Percentiles rank a stretch among this genome's conserved stretches.
Evolutionary conservation across 1,284 basidiomycete species (phyloP).

Genomic region (Afroboletus lepidellus): DNA sequence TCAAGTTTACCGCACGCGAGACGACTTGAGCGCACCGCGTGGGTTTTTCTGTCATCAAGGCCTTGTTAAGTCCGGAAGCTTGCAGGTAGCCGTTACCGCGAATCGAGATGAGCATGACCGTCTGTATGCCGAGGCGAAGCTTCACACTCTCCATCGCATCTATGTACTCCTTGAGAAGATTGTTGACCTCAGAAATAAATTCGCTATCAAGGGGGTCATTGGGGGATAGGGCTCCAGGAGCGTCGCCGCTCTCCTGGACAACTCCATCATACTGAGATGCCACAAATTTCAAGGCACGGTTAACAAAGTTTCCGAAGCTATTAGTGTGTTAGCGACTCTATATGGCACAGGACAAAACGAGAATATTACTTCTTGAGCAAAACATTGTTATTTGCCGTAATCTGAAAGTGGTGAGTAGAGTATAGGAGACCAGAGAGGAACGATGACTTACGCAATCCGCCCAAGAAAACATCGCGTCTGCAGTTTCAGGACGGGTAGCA

Average conservation of each 20-base stretch:
- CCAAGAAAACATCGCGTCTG: conserved; percentile 98
- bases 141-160: conserved; percentile 92
- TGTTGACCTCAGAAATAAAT: conserved; percentile 83
- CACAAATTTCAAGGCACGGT: conserved; percentile 91
- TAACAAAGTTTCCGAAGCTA: conserved; percentile 97
- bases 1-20: conserved; percentile 88
- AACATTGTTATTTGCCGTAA: conserved; percentile 92
- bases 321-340: conserved; percentile 9
- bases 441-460: conserved; percentile 71
- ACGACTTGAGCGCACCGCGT: conserved; percentile 89
- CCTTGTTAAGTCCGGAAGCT: conserved; percentile 88
- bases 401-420: conserved; percentile 40
- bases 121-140: conserved; percentile 83
- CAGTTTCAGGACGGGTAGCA: conserved; percentile 90
- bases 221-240: conserved; percentile 63
- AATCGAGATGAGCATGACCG: conserved; percentile 87
- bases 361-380: conserved; percentile 83
- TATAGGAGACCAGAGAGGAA: not conserved
- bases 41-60: conserved; percentile 80
- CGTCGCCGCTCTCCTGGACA: conserved; percentile 77
- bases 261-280: conserved; percentile 82
- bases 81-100: conserved; percentile 96
- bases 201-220: conserved; percentile 71
- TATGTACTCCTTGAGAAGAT: conserved; percentile 77
- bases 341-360: not conserved